Evolutionary conservation across 768 basidiomycete genomes (phyloP).

Genomic region (Leucogyrophana mollusca): DNA sequence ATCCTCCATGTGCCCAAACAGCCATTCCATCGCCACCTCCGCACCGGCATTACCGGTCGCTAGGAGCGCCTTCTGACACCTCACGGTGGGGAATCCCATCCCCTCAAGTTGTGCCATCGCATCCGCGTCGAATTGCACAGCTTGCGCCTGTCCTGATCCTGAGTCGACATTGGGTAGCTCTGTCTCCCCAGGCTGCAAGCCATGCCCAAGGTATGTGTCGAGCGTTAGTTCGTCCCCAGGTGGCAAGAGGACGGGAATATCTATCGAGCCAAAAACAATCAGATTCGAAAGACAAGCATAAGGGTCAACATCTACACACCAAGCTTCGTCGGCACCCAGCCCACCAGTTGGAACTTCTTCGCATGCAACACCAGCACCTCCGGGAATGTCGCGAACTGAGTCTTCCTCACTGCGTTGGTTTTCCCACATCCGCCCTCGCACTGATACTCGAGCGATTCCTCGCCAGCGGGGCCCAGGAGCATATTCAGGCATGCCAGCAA

Average conservation of each 20-base stretch:
- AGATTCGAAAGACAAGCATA: too few species aligned
- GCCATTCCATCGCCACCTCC: conserved; percentile 92
- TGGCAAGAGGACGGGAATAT: conserved; percentile 81
- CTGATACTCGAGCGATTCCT: conserved; percentile 73
- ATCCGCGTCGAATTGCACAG: conserved; percentile 69
- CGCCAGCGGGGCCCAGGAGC: conserved; percentile 41
- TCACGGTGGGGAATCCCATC: conserved; percentile 88
- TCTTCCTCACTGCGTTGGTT: conserved; percentile 70
- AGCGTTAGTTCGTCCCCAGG: conserved; percentile 56
- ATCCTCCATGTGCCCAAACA: conserved; percentile 95
- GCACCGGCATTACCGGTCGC: conserved; percentile 79
- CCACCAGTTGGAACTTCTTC: conserved; percentile 91
- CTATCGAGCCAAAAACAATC: conserved; percentile 37
- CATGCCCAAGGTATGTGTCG: conserved; percentile 62
- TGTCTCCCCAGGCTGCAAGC: conserved; percentile 66
- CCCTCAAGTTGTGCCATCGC: conserved; percentile 76
- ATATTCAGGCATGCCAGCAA: conserved; percentile 62
- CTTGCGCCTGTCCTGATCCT: conserved; percentile 33
- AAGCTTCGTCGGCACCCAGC: conserved; percentile 96
- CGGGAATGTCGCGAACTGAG: conserved; percentile 83
- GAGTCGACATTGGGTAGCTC: conserved; percentile 60
- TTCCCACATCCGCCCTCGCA: conserved; percentile 73
- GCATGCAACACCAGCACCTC: conserved; percentile 86
- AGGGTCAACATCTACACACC: conserved; percentile 44
- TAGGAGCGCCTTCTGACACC: conserved; percentile 88